A percentile compares a stretch with the other conserved stretches of the same genome.
Evolutionary conservation across 2,329 filamentous ascomycete species (phyloP).

Genomic region (Aspergillus jensenii): DNA sequence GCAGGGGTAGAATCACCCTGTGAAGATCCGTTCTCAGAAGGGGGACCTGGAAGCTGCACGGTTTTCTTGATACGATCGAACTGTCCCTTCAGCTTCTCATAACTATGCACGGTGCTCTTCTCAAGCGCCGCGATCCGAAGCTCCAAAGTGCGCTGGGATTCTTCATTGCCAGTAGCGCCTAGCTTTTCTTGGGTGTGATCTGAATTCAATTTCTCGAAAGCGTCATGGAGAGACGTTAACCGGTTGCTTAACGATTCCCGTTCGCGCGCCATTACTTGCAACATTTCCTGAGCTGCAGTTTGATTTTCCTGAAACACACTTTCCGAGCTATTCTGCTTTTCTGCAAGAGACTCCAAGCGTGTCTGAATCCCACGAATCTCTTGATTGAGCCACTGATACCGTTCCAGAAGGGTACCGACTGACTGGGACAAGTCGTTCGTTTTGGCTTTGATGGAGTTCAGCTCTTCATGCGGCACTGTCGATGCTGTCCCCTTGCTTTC

Average conservation of each 20-base stretch:
- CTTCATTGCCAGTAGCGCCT: neutral
- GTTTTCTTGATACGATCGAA: neutral
- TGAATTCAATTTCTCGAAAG: constrained; percentile 11
- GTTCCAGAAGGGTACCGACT: constrained; percentile 3
- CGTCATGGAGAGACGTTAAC: neutral
- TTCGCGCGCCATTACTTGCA: neutral
- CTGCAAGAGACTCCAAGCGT: constrained; percentile 4
- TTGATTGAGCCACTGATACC: constrained; percentile 3
- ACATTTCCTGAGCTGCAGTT: neutral
- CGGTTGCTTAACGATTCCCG: neutral
- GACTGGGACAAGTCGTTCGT: constrained; percentile 5
- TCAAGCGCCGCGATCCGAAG: constrained; percentile 1
- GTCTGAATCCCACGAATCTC: constrained; percentile 9
- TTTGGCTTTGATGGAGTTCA: constrained; percentile 6
- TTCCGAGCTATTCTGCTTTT: constrained; percentile 6
- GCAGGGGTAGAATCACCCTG: neutral
- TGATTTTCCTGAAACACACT: neutral
- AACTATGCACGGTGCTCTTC: neutral
- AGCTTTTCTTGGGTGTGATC: constrained; percentile 9
- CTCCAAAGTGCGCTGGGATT: neutral
- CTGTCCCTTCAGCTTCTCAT: neutral
- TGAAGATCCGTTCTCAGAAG: neutral
- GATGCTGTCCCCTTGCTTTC: neutral
- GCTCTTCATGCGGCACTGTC: neutral
- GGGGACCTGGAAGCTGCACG: neutral